Base-by-base conservation (phyloP, 2,329 filamentous ascomycete genomes). In the Botrytis pseudocinerea region DNA sequence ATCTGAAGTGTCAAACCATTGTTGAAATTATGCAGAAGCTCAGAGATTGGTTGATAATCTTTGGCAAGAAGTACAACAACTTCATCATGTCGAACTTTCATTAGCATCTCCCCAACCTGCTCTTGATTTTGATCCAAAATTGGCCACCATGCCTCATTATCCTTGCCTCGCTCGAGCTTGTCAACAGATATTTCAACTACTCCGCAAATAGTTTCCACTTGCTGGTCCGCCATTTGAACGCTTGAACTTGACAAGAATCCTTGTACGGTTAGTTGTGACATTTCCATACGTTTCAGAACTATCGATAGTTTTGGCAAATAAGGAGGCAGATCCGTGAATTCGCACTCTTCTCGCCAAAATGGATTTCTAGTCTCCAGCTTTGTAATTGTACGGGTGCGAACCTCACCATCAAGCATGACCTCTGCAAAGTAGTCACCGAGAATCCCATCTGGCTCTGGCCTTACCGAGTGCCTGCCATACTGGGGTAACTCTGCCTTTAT, bases 131-230 rank as follows among this genome's bases (percentile, higher is more conserved):
- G 91, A 78, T 97, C 93, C 66, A 91, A 83, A 35, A 97, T 89
- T 25, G 91, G 92, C 85, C 94, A 92, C 95, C 95, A 98, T 79
- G 94, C 92, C 82, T 98, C 95, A 48, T 91, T 87, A 73, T 95
- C 92, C 79, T 92, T 92, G 25, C 91, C 91, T 0, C 89, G 87
- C 54, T 95, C 93, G 25, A 97, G 82, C 75, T 94, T 92, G 73
- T 95, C 91, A 12, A 98, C 84, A 32, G 91, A 88, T 61, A 82
- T 78, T 77, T 97, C 93, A n/a, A 97, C 91, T 69, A 90, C 89
- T 2, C 93, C 93, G 76, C 87, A 89, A 3, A 88, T 79, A 22
- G 86, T 80, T 77, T 91, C 89, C 4, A 84, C 83, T 20, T 85
- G 78, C 64, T 75, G 73, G n/a, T 75, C 75, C 14, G 74, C 54